Conservation (phyloP, 176 grass and related monocot genomes). For the Zizania latifolia region DNA sequence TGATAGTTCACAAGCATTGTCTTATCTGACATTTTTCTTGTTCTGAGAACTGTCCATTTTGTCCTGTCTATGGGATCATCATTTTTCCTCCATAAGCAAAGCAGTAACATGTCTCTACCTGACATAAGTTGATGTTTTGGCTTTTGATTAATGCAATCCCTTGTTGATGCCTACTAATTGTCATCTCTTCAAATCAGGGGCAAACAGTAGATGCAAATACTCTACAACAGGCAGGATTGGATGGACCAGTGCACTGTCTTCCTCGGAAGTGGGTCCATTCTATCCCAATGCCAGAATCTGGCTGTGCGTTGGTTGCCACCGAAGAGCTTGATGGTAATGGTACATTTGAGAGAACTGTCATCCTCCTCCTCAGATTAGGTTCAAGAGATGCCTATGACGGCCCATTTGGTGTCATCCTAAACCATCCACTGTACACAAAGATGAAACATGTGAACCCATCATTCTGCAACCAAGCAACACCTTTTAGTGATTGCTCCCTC, state of each 20-base stretch:
- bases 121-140: not conserved
- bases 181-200: slow-evolving; percentile 34
- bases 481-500: slow-evolving; percentile 62
- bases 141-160: not conserved
- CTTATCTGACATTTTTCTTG: not conserved
- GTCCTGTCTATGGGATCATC: not conserved
- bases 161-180: not conserved
- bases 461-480: slow-evolving; percentile 37
- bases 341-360: slow-evolving; percentile 68
- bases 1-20: not conserved
- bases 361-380: slow-evolving; percentile 69
- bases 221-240: slow-evolving; percentile 4
- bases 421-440: slow-evolving; percentile 65
- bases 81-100: not conserved
- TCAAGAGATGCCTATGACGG: slow-evolving; percentile 53
- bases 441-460: slow-evolving; percentile 66
- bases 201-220: slow-evolving; percentile 39
- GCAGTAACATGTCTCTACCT: not conserved
- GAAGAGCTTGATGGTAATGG: slow-evolving; percentile 66
- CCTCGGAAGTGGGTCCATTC: slow-evolving; percentile 76
- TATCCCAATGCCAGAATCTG: slow-evolving; percentile 67
- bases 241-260: slow-evolving; percentile 36
- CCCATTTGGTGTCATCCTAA: slow-evolving; percentile 81
- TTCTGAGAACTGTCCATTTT: not conserved
- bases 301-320: slow-evolving; percentile 74